Base-by-base conservation (phyloP, 768 basidiomycete genomes). In the Mycena maculata region DNA sequence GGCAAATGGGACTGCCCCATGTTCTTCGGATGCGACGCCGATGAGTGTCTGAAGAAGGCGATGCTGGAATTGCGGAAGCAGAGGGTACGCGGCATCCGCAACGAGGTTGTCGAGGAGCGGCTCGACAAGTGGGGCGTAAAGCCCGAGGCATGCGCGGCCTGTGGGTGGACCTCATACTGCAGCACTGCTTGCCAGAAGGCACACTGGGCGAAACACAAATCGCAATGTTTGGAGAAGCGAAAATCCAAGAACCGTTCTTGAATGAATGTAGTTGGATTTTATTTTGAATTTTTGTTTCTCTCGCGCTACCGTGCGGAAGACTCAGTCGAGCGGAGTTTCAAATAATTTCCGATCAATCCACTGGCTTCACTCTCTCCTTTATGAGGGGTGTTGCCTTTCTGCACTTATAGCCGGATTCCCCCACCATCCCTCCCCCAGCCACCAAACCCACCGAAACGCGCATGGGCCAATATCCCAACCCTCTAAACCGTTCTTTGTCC, bases 1-100 rank as follows among this genome's bases (percentile, higher is more conserved):
- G 70, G 60, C 11, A 61, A 70, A 30, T 77, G 77, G 76, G 75
- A 78, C 61, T 75, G 70, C 49, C 23, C 76, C 25, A 49, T 55
- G 11, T 33, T 55, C 15, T 74, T 73, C 54, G 76, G 75, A 11
- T 78, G 75, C 49, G 38, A 48, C 18, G 57, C 68, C 53, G 47
- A 45, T 5, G 50, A 45, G 4, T 78, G 76, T 41, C 73, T 75
- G 67, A 56, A 53, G 36, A 28, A 27, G 12, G 76, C 45, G n/a
- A 49, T 78, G 48, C n/a, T 67, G 22, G 44, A 66, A 36, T 55
- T 76, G 49, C 45, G 68, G 38, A 70, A 49, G 38, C 8, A 39
- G 23, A 52, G 77, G 6, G 66, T 72, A 28, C 62, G 75, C 28
- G 74, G 76, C 27, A 67, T 67, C 18, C 31, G 77, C 8, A 71